Evolutionary conservation across 1,284 basidiomycete genomes (phyloP).

Genomic region (Irpex sp.): DNA sequence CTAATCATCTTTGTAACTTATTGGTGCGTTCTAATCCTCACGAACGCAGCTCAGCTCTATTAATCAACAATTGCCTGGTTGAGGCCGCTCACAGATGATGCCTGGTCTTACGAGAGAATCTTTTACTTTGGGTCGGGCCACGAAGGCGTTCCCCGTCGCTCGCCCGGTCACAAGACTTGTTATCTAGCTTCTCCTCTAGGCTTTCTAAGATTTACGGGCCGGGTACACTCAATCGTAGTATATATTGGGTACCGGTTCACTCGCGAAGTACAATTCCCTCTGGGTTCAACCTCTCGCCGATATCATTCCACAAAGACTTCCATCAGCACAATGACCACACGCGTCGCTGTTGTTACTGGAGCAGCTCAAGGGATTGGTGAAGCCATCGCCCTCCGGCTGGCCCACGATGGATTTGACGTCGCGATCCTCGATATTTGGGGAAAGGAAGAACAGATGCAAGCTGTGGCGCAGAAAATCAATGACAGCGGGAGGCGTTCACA

Average conservation of each 20-base stretch:
- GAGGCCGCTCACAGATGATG: no score
- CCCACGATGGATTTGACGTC: constrained; percentile 21
- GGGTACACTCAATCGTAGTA: background rate
- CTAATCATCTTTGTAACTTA: no score
- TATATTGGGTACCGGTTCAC: background rate
- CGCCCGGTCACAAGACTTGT: background rate
- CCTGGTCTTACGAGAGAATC: no score
- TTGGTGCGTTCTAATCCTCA: no score
- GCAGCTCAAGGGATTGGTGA: constrained; percentile 22
- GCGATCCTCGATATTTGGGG: constrained; percentile 18
- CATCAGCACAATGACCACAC: constrained; percentile 1
- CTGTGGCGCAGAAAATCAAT: constrained; percentile 16
- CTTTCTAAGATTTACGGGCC: background rate
- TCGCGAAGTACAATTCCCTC: background rate
- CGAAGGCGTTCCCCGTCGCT: background rate
- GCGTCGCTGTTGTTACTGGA: constrained; percentile 21
- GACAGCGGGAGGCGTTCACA: constrained; percentile 11
- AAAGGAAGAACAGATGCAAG: constrained; percentile 11
- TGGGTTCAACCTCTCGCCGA: background rate
- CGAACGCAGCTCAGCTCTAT: no score
- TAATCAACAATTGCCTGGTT: no score
- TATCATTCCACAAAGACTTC: background rate
- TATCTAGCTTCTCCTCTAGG: background rate
- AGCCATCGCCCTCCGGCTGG: constrained; percentile 20
- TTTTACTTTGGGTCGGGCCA: no score